Percentiles rank a stretch among this genome's conserved stretches.
These are phyloP conservation scores for Carex pumila DNA, from an alignment of 176 grass and related monocot genomes.

Conservation along the genomic window DNA sequence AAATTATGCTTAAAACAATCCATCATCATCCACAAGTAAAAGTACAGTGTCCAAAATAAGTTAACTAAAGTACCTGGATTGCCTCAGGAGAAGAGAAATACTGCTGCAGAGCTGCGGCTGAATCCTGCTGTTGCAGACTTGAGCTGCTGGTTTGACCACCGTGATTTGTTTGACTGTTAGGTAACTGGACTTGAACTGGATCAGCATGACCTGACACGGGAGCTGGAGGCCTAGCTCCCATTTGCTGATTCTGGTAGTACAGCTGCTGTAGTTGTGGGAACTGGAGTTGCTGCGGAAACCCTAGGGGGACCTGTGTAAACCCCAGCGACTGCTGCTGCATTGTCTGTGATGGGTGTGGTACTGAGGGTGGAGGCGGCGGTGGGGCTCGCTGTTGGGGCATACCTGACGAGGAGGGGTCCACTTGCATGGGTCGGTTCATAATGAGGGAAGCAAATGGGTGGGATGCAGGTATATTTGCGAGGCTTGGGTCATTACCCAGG, in stretches of 20 bases:
- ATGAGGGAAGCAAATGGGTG: constrained; percentile 38
- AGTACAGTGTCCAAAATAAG: not conserved
- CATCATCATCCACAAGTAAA: not conserved
- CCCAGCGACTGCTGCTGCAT: constrained; percentile 51
- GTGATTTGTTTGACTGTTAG: constrained; percentile 3
- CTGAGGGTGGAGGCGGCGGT: constrained; percentile 67
- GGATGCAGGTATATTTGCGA: constrained; percentile 43
- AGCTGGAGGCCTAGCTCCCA: constrained; percentile 8
- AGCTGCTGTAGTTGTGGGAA: constrained; percentile 60
- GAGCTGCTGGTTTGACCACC: not conserved
- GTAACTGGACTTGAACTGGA: not conserved
- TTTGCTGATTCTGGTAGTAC: constrained; percentile 35
- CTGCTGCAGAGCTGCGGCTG: constrained; percentile 48
- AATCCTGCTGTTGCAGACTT: constrained; percentile 50
- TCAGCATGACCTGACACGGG: not conserved
- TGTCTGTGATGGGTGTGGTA: constrained; percentile 77
- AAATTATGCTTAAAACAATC: not conserved
- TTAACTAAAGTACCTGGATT: constrained; percentile 57
- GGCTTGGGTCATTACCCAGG: constrained; percentile 40
- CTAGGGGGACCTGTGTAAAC: constrained; percentile 54
- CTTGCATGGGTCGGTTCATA: constrained; percentile 24
- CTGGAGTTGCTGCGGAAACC: constrained; percentile 64
- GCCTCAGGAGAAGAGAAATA: constrained; percentile 91
- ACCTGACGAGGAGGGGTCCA: not conserved
- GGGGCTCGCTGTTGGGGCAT: constrained; percentile 35